phyloP scores from a whole-genome alignment of 1,284 basidiomycete genomes.

The Moniliophthora roreri region DNA sequence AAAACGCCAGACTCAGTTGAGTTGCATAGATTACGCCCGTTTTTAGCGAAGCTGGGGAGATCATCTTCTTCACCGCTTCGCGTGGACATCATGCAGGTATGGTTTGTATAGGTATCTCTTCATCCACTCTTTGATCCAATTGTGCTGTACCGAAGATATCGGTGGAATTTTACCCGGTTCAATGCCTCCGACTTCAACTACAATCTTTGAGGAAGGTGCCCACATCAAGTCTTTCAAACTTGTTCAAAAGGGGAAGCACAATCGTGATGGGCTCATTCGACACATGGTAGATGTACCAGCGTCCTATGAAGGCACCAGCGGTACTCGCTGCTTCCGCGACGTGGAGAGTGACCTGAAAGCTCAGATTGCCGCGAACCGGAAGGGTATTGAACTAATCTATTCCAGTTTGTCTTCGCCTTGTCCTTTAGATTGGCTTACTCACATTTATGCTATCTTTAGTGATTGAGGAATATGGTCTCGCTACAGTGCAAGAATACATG shows the following conservation, averaged over 20 bases:
- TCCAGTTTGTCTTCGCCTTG: constrained; percentile 47
- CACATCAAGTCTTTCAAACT: constrained; percentile 94
- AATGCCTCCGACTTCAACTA: constrained; percentile 93
- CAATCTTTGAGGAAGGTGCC: constrained; percentile 92
- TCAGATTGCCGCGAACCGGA: constrained; percentile 97
- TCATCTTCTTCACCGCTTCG: constrained; percentile 92
- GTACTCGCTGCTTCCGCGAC: constrained; percentile 83
- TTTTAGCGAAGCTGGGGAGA: constrained; percentile 67
- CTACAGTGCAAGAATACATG: constrained; percentile 94
- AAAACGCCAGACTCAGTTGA: too few relatives aligned
- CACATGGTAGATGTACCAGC: constrained; percentile 88
- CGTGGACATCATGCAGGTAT: constrained; percentile 80
- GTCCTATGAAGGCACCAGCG: constrained; percentile 80
- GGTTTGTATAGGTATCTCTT: too few relatives aligned
- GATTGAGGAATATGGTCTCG: constrained; percentile 78
- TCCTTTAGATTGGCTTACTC: constrained; percentile 23
- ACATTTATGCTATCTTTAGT: constrained; percentile 39
- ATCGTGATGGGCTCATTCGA: constrained; percentile 72
- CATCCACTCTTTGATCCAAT: too few relatives aligned
- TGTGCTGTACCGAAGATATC: constrained; percentile 33
- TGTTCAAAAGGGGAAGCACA: constrained; percentile 81
- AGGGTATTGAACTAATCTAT: constrained; percentile 83
- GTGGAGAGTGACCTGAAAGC: constrained; percentile 93
- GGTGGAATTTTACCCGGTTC: constrained; percentile 75
- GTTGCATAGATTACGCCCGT: constrained; percentile 72